phyloP scores from a whole-genome alignment of 2,329 filamentous ascomycete genomes.

The Aspergillus glaucus region DNA sequence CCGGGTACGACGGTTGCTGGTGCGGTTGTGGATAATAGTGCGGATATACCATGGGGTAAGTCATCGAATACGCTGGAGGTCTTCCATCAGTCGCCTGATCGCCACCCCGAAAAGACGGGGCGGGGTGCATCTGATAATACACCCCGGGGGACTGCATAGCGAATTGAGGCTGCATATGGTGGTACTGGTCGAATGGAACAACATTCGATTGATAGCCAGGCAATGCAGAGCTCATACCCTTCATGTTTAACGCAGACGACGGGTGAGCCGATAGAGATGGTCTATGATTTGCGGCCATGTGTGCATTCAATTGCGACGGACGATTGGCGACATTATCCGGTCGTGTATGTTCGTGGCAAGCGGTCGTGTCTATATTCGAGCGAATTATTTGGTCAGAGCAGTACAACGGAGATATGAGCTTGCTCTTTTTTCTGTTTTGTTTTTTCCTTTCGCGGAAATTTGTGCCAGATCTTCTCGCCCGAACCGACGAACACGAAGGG shows the following conservation, averaged over 20 bases:
- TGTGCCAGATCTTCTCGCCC: neutral
- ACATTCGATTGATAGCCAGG: constrained; percentile 16
- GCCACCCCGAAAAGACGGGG: constrained; percentile 17
- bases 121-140: constrained; percentile 24
- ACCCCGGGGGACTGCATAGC: constrained; percentile 19
- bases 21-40: constrained; percentile 24
- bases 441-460: neutral
- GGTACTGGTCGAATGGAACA: constrained; percentile 17
- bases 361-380: neutral
- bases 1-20: constrained; percentile 10
- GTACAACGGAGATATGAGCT: neutral
- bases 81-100: constrained; percentile 10
- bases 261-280: neutral
- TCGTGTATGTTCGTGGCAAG: neutral
- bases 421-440: neutral
- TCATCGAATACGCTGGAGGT: constrained; percentile 15
- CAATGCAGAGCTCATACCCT: constrained; percentile 23
- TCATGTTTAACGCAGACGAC: constrained; percentile 22
- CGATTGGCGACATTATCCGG: neutral
- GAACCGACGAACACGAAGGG: neutral
- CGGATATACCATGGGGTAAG: constrained; percentile 21
- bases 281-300: constrained; percentile 16
- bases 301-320: constrained; percentile 9
- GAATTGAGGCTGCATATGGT: constrained; percentile 23
- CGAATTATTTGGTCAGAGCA: neutral